Conservation (phyloP, 2,329 filamentous ascomycete species). For the Trichoderma simmonsii region DNA sequence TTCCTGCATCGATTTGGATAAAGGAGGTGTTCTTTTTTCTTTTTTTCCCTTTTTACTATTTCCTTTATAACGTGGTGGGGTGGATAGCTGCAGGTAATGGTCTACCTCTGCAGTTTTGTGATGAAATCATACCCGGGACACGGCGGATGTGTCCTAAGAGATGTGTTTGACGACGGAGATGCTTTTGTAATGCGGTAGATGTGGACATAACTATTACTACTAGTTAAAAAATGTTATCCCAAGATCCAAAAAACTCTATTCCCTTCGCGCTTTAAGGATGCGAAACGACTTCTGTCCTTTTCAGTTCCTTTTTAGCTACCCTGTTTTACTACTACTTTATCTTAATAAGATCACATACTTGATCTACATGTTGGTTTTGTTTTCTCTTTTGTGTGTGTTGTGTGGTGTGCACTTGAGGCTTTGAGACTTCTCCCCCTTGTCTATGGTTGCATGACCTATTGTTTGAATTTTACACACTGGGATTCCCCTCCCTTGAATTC, state of each 20-base stretch:
- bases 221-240: conserved; percentile 12
- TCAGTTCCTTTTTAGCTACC: not conserved
- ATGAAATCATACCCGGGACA: conserved; percentile 18
- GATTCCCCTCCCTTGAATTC: not conserved
- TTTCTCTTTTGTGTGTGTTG: not conserved
- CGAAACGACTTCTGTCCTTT: not conserved
- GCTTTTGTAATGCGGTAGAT: conserved; percentile 17
- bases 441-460: not conserved
- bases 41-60: not conserved
- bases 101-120: conserved; percentile 5
- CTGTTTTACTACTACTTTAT: conserved; percentile 9
- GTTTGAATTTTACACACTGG: not conserved
- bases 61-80: conserved; percentile 6
- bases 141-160: conserved; percentile 1
- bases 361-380: not conserved
- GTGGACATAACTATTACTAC: not conserved
- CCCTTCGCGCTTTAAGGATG: not conserved
- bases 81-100: conserved; percentile 14
- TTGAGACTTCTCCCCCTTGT: not conserved
- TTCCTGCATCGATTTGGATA: not conserved
- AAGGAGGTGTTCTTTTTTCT: not conserved
- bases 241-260: not conserved
- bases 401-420: not conserved
- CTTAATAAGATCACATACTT: conserved; percentile 8
- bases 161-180: conserved; percentile 14